A percentile compares a stretch with the other conserved stretches of the same genome.
These are phyloP conservation scores for Cavenderia fasciculata DNA, from an alignment of 78 protist genomes.

Conservation along the genomic window DNA sequence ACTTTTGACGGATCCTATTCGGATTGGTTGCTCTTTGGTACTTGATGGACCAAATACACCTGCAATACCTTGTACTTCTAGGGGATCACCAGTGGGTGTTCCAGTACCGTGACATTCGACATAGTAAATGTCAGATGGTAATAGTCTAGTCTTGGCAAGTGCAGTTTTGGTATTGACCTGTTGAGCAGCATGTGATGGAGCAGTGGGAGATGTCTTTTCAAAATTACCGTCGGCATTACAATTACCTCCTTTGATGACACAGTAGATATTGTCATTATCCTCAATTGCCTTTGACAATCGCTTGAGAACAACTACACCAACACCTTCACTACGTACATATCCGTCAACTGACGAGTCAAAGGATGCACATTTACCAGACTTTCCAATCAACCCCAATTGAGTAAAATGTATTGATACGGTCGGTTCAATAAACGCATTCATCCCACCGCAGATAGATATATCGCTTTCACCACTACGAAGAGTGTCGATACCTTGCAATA, in stretches of 20 bases:
- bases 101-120: conserved; percentile 84
- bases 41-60: conserved; percentile 1
- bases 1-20: conserved; percentile 78
- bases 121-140: conserved; percentile 28
- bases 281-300: background rate
- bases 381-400: too few species aligned
- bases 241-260: conserved; percentile 7
- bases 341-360: conserved; percentile 90
- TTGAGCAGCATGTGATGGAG: conserved; percentile 28
- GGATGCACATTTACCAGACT: conserved; percentile 73
- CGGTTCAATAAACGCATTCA: conserved; percentile 1
- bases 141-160: background rate
- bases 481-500: background rate
- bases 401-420: background rate
- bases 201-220: too few species aligned
- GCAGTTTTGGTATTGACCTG: background rate
- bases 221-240: conserved; percentile 1
- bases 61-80: conserved; percentile 51
- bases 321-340: conserved; percentile 87
- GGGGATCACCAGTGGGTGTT: conserved; percentile 73
- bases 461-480: conserved; percentile 15
- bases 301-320: conserved; percentile 72
- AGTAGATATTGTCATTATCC: conserved; percentile 17
- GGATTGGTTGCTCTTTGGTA: background rate
- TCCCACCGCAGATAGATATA: conserved; percentile 35